Percentiles rank a stretch among this genome's conserved stretches.
Evolutionary conservation across 257 asterid species (phyloP).

Genomic region (Solanum rostratum): DNA sequence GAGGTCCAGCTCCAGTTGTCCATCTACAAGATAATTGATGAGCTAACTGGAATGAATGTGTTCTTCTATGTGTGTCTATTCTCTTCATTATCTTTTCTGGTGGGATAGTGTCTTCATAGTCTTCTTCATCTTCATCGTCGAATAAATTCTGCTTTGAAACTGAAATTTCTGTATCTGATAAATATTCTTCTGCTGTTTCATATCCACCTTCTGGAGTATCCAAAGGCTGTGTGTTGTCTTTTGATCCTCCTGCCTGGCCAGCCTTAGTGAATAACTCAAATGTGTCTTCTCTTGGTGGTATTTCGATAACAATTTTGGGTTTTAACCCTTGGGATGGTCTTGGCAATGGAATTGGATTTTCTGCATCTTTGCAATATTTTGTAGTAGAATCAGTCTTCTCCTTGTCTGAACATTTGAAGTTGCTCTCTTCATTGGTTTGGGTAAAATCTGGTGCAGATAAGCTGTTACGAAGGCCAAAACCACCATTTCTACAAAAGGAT

Average conservation of each 20-base stretch:
- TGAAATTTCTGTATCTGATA: conserved; percentile 47
- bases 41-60: conserved; percentile 68
- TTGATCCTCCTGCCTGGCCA: conserved; percentile 9
- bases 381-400: background rate
- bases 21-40: conserved; percentile 67
- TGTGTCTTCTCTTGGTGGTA: conserved; percentile 31
- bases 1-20: conserved; percentile 95
- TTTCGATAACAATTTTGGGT: conserved; percentile 50
- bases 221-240: background rate
- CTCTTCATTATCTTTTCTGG: conserved; percentile 56
- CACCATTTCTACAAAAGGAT: conserved; percentile 3
- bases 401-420: conserved; percentile 11
- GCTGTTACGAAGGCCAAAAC: conserved; percentile 22
- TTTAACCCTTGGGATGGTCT: conserved; percentile 25
- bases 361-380: conserved; percentile 20
- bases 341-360: conserved; percentile 4
- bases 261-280: conserved; percentile 30
- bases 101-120: conserved; percentile 36
- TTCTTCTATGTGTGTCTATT: conserved; percentile 53
- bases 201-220: conserved; percentile 48
- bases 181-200: conserved; percentile 63
- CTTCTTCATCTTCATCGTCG: conserved; percentile 23
- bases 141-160: conserved; percentile 55
- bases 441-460: background rate
- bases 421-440: conserved; percentile 2